Conservation (phyloP, 305 asterid species). For the Solanum hybrid region DNA sequence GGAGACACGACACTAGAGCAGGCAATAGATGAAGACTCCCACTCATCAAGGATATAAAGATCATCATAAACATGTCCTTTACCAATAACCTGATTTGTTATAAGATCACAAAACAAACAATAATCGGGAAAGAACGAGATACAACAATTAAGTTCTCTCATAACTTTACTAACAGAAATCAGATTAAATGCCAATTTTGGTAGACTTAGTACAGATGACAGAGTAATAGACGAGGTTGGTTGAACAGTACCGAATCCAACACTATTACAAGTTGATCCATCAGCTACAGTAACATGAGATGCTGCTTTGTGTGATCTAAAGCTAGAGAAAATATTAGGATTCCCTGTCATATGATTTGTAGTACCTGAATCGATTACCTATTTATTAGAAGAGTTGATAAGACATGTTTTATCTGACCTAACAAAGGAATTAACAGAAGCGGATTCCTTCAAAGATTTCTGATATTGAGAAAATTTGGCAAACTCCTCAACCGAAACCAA, state of each 20-base stretch:
- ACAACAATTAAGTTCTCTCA: neutral
- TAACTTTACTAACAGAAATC: neutral
- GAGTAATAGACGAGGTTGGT: neutral
- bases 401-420: neutral
- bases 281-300: neutral
- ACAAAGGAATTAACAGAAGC: neutral
- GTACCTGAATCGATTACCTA: neutral
- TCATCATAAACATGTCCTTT: neutral
- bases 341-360: neutral
- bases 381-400: too few relatives aligned
- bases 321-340: too few relatives aligned
- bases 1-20: neutral
- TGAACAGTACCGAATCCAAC: neutral
- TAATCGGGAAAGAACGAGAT: neutral
- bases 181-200: neutral
- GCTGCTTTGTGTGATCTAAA: too few relatives aligned
- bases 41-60: neutral
- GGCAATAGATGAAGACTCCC: neutral
- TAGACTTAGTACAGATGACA: neutral
- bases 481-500: too few relatives aligned
- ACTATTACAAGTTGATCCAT: neutral
- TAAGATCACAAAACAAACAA: neutral
- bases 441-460: too few relatives aligned
- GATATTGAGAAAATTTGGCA: neutral
- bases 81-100: neutral